Evolutionary conservation across 805 yeast genomes (phyloP).

Genomic region (Cyberlindnera sargentensis): DNA sequence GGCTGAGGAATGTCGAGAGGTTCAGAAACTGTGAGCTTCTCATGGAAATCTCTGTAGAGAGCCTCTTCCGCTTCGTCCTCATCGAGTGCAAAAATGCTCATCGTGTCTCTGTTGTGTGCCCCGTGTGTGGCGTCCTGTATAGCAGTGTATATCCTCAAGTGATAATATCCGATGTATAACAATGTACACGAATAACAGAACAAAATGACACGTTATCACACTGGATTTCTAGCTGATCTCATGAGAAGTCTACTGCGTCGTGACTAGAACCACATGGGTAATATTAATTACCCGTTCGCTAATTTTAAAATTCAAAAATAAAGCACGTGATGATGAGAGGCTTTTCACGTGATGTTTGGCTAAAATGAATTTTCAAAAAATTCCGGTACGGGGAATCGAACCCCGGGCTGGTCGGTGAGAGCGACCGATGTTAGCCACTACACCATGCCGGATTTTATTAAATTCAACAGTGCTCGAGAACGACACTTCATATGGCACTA

Average conservation of each 20-base stretch:
- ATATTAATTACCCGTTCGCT: background rate
- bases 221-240: no score
- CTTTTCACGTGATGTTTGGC: background rate
- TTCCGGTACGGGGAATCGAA: conserved; percentile 29
- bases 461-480: no score
- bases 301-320: background rate
- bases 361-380: background rate
- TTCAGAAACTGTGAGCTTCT: conserved; percentile 10
- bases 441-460: conserved; percentile 5
- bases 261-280: no score
- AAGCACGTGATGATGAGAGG: background rate
- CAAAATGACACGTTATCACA: no score
- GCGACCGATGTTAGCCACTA: conserved; percentile 29
- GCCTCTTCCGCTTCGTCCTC: conserved; percentile 16
- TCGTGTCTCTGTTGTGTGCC: background rate
- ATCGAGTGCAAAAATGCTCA: conserved; percentile 20
- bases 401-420: conserved; percentile 29
- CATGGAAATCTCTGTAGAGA: conserved; percentile 14
- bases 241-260: no score
- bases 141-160: no score
- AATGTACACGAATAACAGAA: no score
- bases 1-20: conserved; percentile 11
- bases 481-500: no score
- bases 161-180: no score
- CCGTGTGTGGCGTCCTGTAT: no score